Evolutionary conservation across 352 stramenopile species (phyloP).

Genomic region (Pythium dissotocum): DNA sequence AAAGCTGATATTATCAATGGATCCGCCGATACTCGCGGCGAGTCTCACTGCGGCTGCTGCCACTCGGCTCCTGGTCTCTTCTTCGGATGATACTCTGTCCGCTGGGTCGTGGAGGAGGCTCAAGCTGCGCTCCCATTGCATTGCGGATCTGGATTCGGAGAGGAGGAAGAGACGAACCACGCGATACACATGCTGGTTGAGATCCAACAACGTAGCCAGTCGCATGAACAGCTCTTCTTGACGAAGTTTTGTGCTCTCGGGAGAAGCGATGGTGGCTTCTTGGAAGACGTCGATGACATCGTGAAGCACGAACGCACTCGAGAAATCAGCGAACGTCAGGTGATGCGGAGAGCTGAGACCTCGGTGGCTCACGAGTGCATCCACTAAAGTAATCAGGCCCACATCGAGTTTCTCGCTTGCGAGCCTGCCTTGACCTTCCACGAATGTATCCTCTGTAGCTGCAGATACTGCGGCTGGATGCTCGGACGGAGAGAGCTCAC

Average conservation of each 20-base stretch:
- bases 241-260: background rate
- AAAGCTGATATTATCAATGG: background rate
- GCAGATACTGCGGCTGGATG: background rate
- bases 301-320: conserved; percentile 23
- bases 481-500: background rate
- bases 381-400: conserved; percentile 14
- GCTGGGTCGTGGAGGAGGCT: background rate
- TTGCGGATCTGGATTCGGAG: background rate
- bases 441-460: background rate
- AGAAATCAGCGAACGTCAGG: conserved; percentile 15
- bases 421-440: background rate
- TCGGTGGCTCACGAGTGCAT: conserved; percentile 14
- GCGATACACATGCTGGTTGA: conserved; percentile 49
- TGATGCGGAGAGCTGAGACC: conserved; percentile 14
- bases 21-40: background rate
- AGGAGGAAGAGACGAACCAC: conserved; percentile 38
- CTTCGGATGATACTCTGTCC: background rate
- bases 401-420: conserved; percentile 8
- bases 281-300: conserved; percentile 17
- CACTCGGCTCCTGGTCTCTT: background rate
- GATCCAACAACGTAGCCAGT: conserved; percentile 38
- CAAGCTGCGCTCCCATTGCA: conserved; percentile 10
- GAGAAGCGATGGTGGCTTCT: background rate
- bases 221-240: conserved; percentile 29
- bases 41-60: background rate